Conservation (phyloP, 805 yeast genomes). For the Suhomyces xylopsoci region DNA sequence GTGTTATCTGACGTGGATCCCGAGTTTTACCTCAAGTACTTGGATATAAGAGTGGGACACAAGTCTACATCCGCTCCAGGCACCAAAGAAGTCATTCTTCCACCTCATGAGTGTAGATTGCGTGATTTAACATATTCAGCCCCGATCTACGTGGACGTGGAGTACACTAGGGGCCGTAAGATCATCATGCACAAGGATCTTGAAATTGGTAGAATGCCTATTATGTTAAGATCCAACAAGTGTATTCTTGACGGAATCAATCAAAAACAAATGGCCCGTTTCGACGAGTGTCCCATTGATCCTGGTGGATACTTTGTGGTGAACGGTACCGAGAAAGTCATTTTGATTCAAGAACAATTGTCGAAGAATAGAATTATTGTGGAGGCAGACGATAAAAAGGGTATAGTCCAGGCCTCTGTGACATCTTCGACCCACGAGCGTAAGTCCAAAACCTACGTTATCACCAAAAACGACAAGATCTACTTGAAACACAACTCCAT, state of each 20-base stretch:
- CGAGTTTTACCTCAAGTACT: slow-evolving; percentile 87
- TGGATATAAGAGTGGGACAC: slow-evolving; percentile 89
- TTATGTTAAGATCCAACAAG: slow-evolving; percentile 91
- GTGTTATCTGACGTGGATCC: slow-evolving; percentile 96
- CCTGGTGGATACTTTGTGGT: slow-evolving; percentile 99
- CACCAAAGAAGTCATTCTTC: slow-evolving; percentile 59
- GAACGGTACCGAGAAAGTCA: slow-evolving; percentile 97
- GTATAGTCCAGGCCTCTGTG: slow-evolving; percentile 93
- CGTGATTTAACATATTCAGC: slow-evolving; percentile 94
- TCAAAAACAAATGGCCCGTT: slow-evolving; percentile 80
- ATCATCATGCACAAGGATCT: slow-evolving; percentile 85
- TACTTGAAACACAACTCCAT: slow-evolving; percentile 94
- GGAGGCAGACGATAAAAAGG: slow-evolving; percentile 94
- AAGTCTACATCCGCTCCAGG: slow-evolving; percentile 52
- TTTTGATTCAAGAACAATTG: slow-evolving; percentile 93
- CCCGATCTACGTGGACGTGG: slow-evolving; percentile 94
- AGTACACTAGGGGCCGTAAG: slow-evolving; percentile 91
- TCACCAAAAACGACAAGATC: slow-evolving; percentile 84
- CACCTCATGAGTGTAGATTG: slow-evolving; percentile 94
- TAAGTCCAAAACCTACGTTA: slow-evolving; percentile 93
- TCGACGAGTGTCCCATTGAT: slow-evolving; percentile 94
- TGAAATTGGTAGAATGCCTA: slow-evolving; percentile 98
- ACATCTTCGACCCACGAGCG: slow-evolving; percentile 98
- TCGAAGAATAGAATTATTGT: slow-evolving; percentile 96
- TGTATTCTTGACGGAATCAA: slow-evolving; percentile 79